Percentiles rank a stretch among this genome's conserved stretches.
Evolutionary conservation across 1,284 basidiomycete genomes (phyloP).

Genomic region (Schizopora paradoxa): DNA sequence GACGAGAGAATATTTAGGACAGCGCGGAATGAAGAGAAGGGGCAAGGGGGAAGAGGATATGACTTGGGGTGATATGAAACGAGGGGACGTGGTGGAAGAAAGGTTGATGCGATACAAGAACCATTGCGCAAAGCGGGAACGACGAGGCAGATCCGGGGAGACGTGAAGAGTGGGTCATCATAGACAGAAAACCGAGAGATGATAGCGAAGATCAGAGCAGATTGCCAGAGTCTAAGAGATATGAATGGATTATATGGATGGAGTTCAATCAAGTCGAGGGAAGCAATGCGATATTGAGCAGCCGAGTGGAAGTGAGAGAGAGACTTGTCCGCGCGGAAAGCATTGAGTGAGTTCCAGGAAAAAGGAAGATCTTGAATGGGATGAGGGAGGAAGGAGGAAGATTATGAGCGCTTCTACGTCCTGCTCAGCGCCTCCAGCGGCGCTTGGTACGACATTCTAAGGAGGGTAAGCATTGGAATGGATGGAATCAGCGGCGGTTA

Average conservation of each 20-base stretch:
- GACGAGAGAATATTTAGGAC: constrained; percentile 14
- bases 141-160: too few relatives aligned
- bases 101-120: too few relatives aligned
- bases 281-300: too few relatives aligned
- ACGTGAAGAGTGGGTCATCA: too few relatives aligned
- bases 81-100: too few relatives aligned
- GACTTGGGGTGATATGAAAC: constrained; percentile 21
- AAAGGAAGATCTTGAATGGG: constrained; percentile 10
- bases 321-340: background rate
- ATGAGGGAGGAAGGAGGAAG: constrained; percentile 14
- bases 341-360: constrained; percentile 9
- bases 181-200: background rate
- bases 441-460: constrained; percentile 8
- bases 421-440: constrained; percentile 6
- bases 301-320: constrained; percentile 25
- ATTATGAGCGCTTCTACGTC: background rate
- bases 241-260: too few relatives aligned
- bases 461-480: too few relatives aligned
- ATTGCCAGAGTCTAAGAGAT: too few relatives aligned
- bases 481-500: too few relatives aligned
- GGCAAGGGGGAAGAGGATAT: constrained; percentile 18
- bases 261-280: too few relatives aligned
- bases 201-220: constrained; percentile 17
- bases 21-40: constrained; percentile 19
- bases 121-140: too few relatives aligned